Evolutionary conservation across 2,329 filamentous ascomycete genomes (phyloP).

Genomic region (Cercospora sojina): DNA sequence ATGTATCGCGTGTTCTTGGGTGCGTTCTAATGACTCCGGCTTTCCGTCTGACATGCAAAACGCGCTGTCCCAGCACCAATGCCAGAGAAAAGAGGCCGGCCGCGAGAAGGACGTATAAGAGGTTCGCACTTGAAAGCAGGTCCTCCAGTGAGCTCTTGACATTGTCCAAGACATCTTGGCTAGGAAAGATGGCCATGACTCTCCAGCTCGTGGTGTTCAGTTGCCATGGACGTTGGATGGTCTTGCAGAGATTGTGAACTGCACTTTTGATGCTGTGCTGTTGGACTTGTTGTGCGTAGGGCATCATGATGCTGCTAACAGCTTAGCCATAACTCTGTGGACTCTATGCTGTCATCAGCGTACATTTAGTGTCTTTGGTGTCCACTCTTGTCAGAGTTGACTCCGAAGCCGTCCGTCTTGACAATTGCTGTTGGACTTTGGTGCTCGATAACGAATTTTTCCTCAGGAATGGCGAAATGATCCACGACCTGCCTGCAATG

Average conservation of each 20-base stretch:
- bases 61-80: neutral
- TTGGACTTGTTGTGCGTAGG: neutral
- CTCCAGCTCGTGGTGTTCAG: neutral
- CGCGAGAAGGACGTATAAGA: neutral
- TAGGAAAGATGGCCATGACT: neutral
- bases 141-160: neutral
- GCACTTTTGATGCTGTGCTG: neutral
- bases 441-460: slow-evolving; percentile 4
- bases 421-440: neutral
- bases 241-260: neutral
- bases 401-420: neutral
- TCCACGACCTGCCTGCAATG: slow-evolving; percentile 5
- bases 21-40: neutral
- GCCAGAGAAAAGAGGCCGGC: neutral
- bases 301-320: slow-evolving; percentile 1
- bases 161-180: neutral
- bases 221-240: neutral
- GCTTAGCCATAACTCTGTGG: neutral
- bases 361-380: neutral
- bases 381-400: neutral
- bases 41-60: neutral
- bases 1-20: neutral
- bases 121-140: neutral
- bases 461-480: neutral
- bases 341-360: neutral